A percentile compares a stretch with the other conserved stretches of the same genome.
These are phyloP conservation scores for Tulasnella sp. DNA, from an alignment of 768 basidiomycete genomes.

Conservation along the genomic window DNA sequence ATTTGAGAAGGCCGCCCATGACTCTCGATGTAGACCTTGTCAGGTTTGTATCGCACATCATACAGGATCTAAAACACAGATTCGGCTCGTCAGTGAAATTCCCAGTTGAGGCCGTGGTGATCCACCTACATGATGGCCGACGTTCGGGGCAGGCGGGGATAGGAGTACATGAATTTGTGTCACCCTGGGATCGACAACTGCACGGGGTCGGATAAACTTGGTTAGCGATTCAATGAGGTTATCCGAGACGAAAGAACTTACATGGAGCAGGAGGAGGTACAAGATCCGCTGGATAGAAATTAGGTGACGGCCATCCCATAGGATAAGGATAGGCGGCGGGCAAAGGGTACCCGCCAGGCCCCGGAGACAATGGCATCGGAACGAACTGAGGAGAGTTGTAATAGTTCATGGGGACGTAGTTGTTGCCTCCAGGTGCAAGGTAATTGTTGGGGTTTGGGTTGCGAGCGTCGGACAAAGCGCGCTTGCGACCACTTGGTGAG, in stretches of 20 bases:
- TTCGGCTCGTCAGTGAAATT: not conserved
- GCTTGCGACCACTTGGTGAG: conserved; percentile 2
- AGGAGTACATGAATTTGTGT: conserved; percentile 2
- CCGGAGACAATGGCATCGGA: conserved; percentile 1
- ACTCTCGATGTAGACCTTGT: conserved; percentile 8
- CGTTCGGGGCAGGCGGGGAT: not conserved
- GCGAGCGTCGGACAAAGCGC: not conserved
- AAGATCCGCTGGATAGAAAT: conserved; percentile 1
- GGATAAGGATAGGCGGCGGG: not conserved
- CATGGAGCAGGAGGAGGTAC: not conserved
- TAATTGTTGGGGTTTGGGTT: not conserved
- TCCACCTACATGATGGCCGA: not conserved
- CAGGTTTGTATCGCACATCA: conserved; percentile 10
- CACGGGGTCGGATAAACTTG: not conserved
- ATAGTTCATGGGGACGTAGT: not conserved
- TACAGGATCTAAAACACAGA: not conserved
- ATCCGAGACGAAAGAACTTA: not conserved
- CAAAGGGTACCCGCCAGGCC: not conserved
- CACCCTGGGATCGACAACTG: not conserved
- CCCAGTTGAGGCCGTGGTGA: not conserved
- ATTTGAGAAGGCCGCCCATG: not conserved
- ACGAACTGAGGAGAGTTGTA: conserved; percentile 8
- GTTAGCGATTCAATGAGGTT: not conserved
- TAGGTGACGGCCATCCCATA: conserved; percentile 7
- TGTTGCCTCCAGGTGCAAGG: not conserved